phyloP scores from a whole-genome alignment of 768 basidiomycete species.

The Termitomyces sp. region DNA sequence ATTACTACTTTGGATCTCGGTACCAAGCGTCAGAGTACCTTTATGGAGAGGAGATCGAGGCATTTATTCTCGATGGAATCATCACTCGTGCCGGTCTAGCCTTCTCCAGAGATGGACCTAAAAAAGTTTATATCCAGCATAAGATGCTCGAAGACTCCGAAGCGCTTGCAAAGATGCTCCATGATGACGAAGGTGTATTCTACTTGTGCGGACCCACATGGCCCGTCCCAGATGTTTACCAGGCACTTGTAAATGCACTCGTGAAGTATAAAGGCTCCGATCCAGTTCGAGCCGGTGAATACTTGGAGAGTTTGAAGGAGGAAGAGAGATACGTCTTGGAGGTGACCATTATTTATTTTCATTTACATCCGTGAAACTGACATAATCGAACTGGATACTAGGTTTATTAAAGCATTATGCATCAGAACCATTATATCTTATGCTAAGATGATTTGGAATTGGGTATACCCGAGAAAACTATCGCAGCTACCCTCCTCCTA shows the following conservation, averaged over 20 bases:
- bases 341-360: slow-evolving; percentile 34
- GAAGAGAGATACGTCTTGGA: slow-evolving; percentile 97
- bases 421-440: background rate
- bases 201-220: slow-evolving; percentile 98
- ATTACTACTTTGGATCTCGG: slow-evolving; percentile 99
- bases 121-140: slow-evolving; percentile 98
- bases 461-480: background rate
- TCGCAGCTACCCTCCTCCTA: background rate
- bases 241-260: slow-evolving; percentile 83
- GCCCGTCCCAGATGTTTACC: slow-evolving; percentile 99
- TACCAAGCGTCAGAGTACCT: slow-evolving; percentile 95
- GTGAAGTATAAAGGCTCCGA: slow-evolving; percentile 65
- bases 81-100: slow-evolving; percentile 91
- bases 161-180: slow-evolving; percentile 68
- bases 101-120: slow-evolving; percentile 89
- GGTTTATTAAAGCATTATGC: slow-evolving; percentile 21
- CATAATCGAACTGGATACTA: slow-evolving; percentile 1
- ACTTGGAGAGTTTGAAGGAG: slow-evolving; percentile 87
- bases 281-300: slow-evolving; percentile 64
- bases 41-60: slow-evolving; percentile 95
- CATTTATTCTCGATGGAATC: slow-evolving; percentile 79
- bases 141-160: slow-evolving; percentile 92
- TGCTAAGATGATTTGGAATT: background rate
- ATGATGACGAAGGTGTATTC: slow-evolving; percentile 75
- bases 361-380: background rate